Percentiles rank a stretch among this genome's conserved stretches.
Evolutionary conservation across 169 alveolate genomes (phyloP).

Genomic region (Eimeria tenella): DNA sequence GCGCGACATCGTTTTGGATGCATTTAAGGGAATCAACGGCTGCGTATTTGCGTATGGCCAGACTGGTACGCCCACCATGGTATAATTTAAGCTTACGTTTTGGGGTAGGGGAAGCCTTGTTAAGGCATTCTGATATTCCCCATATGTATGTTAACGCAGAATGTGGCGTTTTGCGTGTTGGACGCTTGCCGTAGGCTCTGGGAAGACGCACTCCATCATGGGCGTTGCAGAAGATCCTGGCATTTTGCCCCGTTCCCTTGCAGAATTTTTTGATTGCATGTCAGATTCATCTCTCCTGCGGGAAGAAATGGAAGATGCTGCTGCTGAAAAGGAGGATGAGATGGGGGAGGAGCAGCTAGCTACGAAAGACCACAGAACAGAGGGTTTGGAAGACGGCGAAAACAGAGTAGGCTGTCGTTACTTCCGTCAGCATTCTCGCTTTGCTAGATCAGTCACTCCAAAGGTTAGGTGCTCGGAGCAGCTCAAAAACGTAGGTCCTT

Average conservation of each 20-base stretch:
- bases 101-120: no score
- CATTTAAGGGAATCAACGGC: slow-evolving; percentile 88
- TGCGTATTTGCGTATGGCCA: slow-evolving; percentile 88
- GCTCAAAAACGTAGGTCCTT: not conserved
- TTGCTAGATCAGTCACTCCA: no score
- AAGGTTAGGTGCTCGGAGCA: no score
- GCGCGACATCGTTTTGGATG: slow-evolving; percentile 85
- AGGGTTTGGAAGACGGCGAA: slow-evolving; percentile 67
- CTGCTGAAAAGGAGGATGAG: slow-evolving; percentile 85
- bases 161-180: not conserved
- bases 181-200: slow-evolving; percentile 78
- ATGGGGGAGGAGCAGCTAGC: slow-evolving; percentile 73
- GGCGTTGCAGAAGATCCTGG: slow-evolving; percentile 90
- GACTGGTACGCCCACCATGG: slow-evolving; percentile 80
- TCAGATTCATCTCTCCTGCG: slow-evolving; percentile 84
- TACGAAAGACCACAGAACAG: not conserved
- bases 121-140: no score
- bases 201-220: slow-evolving; percentile 88
- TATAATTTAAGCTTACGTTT: no score
- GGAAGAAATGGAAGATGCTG: slow-evolving; percentile 85
- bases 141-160: no score
- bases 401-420: slow-evolving; percentile 29
- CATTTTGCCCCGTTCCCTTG: slow-evolving; percentile 86
- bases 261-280: slow-evolving; percentile 88
- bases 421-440: not conserved